Evolutionary conservation across 139 green algal species (phyloP).

Genomic region (Micromonas pusilla): DNA sequence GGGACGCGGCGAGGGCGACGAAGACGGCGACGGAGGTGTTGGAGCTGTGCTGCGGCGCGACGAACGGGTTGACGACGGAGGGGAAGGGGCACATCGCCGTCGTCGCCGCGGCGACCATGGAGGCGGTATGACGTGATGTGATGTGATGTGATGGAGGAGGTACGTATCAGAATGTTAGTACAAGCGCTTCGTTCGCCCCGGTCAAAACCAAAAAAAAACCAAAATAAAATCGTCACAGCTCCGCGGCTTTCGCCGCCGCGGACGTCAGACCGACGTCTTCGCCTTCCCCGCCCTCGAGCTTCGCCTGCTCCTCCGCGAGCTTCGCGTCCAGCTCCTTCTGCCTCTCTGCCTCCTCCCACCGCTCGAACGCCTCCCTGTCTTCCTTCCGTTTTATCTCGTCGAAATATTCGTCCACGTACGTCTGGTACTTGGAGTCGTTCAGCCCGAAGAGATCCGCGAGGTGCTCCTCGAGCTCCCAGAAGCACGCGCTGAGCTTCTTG

Average conservation of each 20-base stretch:
- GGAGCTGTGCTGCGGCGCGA: not conserved
- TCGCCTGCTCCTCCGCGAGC: not conserved
- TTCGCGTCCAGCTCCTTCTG: not conserved
- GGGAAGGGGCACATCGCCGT: not conserved
- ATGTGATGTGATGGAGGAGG: too few relatives aligned
- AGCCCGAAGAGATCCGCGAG: constrained; percentile 33
- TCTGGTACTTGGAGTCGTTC: constrained; percentile 33
- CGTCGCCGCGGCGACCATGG: not conserved
- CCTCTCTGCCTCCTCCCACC: not conserved
- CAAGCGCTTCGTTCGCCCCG: too few relatives aligned
- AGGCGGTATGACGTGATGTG: too few relatives aligned
- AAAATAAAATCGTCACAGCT: not conserved
- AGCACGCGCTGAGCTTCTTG: not conserved
- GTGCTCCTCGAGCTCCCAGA: constrained; percentile 25
- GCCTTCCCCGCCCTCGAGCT: not conserved
- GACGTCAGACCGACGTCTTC: not conserved
- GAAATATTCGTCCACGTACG: constrained; percentile 10
- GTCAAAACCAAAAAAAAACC: too few relatives aligned
- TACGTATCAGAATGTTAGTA: too few relatives aligned
- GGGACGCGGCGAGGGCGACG: not conserved
- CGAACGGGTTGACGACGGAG: not conserved
- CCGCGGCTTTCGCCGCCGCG: not conserved
- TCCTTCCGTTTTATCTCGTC: not conserved
- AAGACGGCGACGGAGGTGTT: not conserved
- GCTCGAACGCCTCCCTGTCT: not conserved